Evolutionary conservation across 306 rosid genomes (phyloP).

Genomic region (Betula pendula): DNA sequence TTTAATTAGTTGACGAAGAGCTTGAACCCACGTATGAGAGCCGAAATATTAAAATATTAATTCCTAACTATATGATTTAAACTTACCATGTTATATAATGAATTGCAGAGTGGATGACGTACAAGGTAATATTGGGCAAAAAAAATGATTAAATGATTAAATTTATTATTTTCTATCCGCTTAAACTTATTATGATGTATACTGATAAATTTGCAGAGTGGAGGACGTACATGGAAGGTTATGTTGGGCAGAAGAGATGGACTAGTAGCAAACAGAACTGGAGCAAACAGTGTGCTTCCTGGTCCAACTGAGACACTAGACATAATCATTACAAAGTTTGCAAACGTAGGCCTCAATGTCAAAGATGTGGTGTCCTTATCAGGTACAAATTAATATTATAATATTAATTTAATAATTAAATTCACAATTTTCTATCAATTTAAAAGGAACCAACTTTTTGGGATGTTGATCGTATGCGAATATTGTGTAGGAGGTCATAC

Average conservation of each 20-base stretch:
- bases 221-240: constrained; percentile 77
- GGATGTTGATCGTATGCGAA: no score
- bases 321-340: constrained; percentile 49
- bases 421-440: no score
- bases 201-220: constrained; percentile 62
- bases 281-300: constrained; percentile 53
- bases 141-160: no score
- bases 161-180: no score
- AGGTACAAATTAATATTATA: constrained; percentile 47
- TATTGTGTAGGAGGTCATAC: constrained; percentile 74
- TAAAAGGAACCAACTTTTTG: background rate
- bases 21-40: no score
- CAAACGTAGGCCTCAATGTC: constrained; percentile 50
- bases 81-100: no score
- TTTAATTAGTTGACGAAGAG: no score
- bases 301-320: constrained; percentile 52
- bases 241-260: constrained; percentile 79
- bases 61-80: no score
- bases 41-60: no score
- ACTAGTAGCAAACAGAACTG: constrained; percentile 48
- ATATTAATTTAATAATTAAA: background rate
- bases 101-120: no score
- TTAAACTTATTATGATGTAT: background rate
- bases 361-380: constrained; percentile 71
- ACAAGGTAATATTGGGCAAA: no score